These are phyloP conservation scores for Lentinus brumalis DNA, from an alignment of 768 basidiomycete species.

Conservation along the genomic window DNA sequence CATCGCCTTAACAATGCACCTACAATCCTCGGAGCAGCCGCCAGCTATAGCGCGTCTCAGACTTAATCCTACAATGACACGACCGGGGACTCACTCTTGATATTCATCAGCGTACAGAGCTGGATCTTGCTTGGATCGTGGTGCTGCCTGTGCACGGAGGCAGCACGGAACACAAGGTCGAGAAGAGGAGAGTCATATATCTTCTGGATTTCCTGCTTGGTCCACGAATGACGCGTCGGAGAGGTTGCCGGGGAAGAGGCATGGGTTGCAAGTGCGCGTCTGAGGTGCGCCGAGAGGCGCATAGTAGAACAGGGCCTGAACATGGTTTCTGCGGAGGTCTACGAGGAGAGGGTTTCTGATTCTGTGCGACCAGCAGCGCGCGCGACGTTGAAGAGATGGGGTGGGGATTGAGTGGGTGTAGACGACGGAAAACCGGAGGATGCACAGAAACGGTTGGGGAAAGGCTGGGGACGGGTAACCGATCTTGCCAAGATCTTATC, in stretches of 20 bases:
- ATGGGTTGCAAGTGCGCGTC: conserved; percentile 66
- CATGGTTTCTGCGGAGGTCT: conserved; percentile 34
- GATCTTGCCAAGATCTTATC: not conserved
- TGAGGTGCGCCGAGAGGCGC: conserved; percentile 28
- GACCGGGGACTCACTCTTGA: conserved; percentile 76
- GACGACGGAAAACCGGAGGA: conserved; percentile 6
- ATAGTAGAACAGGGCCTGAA: conserved; percentile 34
- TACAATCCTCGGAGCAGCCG: conserved; percentile 95
- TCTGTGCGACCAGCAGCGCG: not conserved
- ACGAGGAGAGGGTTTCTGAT: not conserved
- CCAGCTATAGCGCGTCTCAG: conserved; percentile 58
- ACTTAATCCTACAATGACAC: conserved; percentile 22
- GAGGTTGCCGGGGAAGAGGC: conserved; percentile 34
- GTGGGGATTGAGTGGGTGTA: conserved; percentile 27
- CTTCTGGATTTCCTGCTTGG: conserved; percentile 74
- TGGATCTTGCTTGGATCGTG: conserved; percentile 92
- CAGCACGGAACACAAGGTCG: conserved; percentile 86
- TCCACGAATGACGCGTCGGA: conserved; percentile 66
- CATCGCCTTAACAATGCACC: conserved; percentile 29
- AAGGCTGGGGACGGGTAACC: conserved; percentile 10
- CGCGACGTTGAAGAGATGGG: not conserved
- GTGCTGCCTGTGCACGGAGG: conserved; percentile 79
- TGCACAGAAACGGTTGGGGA: not conserved
- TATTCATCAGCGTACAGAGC: conserved; percentile 97
- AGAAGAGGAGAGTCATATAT: conserved; percentile 87